Evolutionary conservation across 1,284 basidiomycete genomes (phyloP), one percentile per base, ranked within the genome.

Genomic region (Sporisorium reilianum): DNA sequence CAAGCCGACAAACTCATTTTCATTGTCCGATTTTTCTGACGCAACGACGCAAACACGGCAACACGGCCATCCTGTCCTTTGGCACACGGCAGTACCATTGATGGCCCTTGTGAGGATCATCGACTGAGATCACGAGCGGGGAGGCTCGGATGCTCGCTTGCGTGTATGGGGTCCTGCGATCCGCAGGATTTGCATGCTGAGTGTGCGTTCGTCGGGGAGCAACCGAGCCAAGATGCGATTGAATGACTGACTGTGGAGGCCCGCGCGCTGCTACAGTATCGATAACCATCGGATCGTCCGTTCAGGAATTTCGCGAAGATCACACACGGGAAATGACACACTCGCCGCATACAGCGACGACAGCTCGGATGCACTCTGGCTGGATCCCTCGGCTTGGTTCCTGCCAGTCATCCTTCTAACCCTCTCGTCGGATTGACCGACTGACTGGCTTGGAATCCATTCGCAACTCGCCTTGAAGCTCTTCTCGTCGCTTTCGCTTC

Each of bases 281-380:
- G 61, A 69, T 69, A 34, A 34, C 10, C 32, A 55, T 63, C 42
- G 60, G 60, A 55, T 64, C 53, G 18, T 11, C 28, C 46, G 28
- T 30, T 58, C 32, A 45, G 59, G 59, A 68, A 62, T 45, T n/a
- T 59, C 36, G 56, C 66, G 66, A 69, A 68, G 66, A 63, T 68
- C 55, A 59, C 48, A 58, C n/a, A n/a, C n/a, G n/a, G n/a, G n/a
- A n/a, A n/a, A n/a, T n/a, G n/a, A 25, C 38, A 14, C 45, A 22
- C n/a, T n/a, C 9, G 1, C 7, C 54, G 54, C 45, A 45, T 12
- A 28, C 23, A 30, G n/a, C n/a, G n/a, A n/a, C n/a, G n/a, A n/a
- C n/a, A 14, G 49, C 49, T 45, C 49, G 23, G 18, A 28, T 32
- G 48, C 48, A n/a, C 38, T 10, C 45, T 28, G 5, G 14, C 38